Evolutionary conservation across 2,329 filamentous ascomycete species (phyloP).

Genomic region (Diaporthe caulivora): DNA sequence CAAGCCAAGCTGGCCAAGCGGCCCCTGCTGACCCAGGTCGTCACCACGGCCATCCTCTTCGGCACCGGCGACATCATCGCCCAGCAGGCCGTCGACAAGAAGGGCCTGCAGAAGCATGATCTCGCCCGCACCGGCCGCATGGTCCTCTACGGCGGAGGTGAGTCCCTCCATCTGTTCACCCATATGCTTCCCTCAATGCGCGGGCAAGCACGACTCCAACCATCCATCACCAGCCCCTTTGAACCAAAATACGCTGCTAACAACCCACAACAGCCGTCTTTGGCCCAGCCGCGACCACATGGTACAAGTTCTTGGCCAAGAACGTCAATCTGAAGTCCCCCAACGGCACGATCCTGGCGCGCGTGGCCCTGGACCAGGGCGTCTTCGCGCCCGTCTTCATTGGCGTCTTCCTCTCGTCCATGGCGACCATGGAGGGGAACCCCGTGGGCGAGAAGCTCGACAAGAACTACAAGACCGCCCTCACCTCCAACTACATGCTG

Average conservation of each 20-base stretch:
- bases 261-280: conserved; percentile 72
- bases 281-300: conserved; percentile 87
- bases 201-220: no score
- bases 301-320: conserved; percentile 84
- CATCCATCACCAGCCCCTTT: no score
- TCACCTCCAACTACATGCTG: conserved; percentile 87
- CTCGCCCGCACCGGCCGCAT: conserved; percentile 79
- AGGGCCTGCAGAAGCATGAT: conserved; percentile 82
- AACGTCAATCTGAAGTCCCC: conserved; percentile 73
- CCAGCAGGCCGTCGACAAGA: conserved; percentile 90
- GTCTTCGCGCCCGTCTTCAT: conserved; percentile 89
- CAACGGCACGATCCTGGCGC: conserved; percentile 79
- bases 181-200: no score
- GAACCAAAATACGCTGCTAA: no score
- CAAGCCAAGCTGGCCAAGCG: conserved; percentile 83
- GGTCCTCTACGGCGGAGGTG: conserved; percentile 83
- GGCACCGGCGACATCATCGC: conserved; percentile 91
- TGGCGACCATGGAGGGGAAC: conserved; percentile 84
- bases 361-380: conserved; percentile 84
- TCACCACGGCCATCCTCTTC: conserved; percentile 93
- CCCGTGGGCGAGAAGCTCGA: conserved; percentile 74
- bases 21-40: conserved; percentile 89
- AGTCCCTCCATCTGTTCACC: conserved; percentile 48
- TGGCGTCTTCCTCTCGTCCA: conserved; percentile 82
- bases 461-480: conserved; percentile 76